Evolutionary conservation across 1,284 basidiomycete species (phyloP).

Genomic region (Sporisorium exsertum): DNA sequence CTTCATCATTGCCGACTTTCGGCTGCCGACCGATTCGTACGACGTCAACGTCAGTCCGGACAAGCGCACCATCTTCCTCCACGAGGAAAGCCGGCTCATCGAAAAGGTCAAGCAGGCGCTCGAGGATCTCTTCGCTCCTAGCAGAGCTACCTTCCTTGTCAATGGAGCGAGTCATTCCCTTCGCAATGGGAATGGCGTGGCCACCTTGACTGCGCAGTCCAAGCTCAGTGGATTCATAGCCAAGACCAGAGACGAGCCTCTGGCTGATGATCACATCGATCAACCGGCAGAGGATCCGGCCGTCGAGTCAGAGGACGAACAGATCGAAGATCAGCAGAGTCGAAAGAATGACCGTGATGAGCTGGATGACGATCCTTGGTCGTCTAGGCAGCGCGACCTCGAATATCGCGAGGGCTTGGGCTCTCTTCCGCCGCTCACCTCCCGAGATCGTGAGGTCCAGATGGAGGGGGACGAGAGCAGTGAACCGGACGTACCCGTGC

Average conservation of each 20-base stretch:
- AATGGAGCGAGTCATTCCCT: slow-evolving; percentile 45
- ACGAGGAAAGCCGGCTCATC: slow-evolving; percentile 86
- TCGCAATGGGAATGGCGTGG: slow-evolving; percentile 16
- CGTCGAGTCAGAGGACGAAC: slow-evolving; percentile 45
- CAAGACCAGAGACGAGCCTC: background rate
- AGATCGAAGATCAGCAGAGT: slow-evolving; percentile 20
- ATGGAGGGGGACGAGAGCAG: slow-evolving; percentile 24
- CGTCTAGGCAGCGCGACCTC: background rate
- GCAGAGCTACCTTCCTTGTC: slow-evolving; percentile 76
- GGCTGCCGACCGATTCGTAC: slow-evolving; percentile 82
- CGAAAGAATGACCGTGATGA: background rate
- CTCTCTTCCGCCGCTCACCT: background rate
- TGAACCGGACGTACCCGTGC: slow-evolving; percentile 20
- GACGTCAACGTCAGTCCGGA: slow-evolving; percentile 98
- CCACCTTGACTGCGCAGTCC: slow-evolving; percentile 18
- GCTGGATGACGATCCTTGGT: slow-evolving; percentile 6
- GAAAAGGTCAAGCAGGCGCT: slow-evolving; percentile 73
- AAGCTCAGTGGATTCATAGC: slow-evolving; percentile 13
- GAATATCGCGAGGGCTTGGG: slow-evolving; percentile 32
- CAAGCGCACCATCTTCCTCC: slow-evolving; percentile 92
- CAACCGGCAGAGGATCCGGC: background rate
- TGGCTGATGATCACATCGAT: background rate
- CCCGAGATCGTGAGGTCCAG: background rate
- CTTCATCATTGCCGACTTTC: slow-evolving; percentile 85
- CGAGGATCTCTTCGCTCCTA: slow-evolving; percentile 77